phyloP scores from a whole-genome alignment of 345 rosid species.

The Salix exigua region DNA sequence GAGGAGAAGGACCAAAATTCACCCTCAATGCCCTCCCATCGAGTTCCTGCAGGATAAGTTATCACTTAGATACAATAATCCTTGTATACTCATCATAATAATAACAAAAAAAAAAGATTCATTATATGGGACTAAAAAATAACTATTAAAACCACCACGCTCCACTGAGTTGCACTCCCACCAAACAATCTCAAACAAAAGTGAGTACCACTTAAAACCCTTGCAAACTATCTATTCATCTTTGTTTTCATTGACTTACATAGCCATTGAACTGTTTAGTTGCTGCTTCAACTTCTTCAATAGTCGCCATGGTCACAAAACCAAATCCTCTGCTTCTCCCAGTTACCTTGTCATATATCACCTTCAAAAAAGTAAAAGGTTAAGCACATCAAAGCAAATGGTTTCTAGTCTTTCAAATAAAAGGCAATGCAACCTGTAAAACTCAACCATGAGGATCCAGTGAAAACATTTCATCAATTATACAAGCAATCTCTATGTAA shows the following conservation, averaged over 20 bases:
- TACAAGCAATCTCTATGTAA: background rate
- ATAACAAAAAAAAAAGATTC: background rate
- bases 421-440: background rate
- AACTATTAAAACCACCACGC: background rate
- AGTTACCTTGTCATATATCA: slow-evolving; percentile 84
- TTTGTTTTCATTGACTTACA: slow-evolving; percentile 42
- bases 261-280: slow-evolving; percentile 84
- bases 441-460: background rate
- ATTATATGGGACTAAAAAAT: background rate
- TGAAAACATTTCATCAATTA: background rate
- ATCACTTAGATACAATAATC: slow-evolving; percentile 2
- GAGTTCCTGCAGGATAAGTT: slow-evolving; percentile 52
- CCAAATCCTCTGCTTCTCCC: slow-evolving; percentile 98
- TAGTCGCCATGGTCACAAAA: slow-evolving; percentile 85
- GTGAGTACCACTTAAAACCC: background rate
- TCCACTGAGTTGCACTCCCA: background rate
- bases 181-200: background rate
- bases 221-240: background rate
- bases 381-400: slow-evolving; percentile 9
- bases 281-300: slow-evolving; percentile 73
- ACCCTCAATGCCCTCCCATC: slow-evolving; percentile 91
- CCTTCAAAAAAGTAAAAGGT: slow-evolving; percentile 44
- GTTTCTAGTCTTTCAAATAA: background rate
- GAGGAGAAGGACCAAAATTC: slow-evolving; percentile 76
- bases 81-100: background rate